These are phyloP conservation scores for Diplodia intermedia DNA, from an alignment of 2,329 filamentous ascomycete genomes.

Conservation along the genomic window DNA sequence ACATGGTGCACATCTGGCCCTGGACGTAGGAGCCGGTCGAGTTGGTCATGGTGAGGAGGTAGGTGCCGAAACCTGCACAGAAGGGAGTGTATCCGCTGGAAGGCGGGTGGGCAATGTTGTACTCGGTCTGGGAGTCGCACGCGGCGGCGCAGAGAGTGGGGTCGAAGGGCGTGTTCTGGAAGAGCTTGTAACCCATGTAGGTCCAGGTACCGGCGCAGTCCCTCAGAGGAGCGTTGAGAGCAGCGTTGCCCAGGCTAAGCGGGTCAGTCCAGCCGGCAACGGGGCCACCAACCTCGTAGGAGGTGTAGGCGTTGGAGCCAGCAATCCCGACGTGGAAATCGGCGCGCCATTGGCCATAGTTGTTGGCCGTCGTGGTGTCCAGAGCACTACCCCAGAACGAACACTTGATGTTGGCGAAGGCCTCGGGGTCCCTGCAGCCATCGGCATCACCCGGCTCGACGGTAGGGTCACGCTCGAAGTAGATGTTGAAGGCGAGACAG, in stretches of 20 bases:
- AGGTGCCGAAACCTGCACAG: conserved; percentile 47
- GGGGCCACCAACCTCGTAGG: background rate
- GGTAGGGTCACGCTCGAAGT: conserved; percentile 36
- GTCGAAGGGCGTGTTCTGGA: conserved; percentile 42
- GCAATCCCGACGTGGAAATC: conserved; percentile 36
- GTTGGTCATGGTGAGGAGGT: conserved; percentile 40
- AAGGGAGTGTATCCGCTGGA: conserved; percentile 2
- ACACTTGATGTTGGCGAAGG: conserved; percentile 34
- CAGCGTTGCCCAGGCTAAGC: conserved; percentile 36
- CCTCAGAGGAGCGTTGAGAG: conserved; percentile 41
- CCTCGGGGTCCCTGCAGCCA: conserved; percentile 35
- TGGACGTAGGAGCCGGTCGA: conserved; percentile 31
- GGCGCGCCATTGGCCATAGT: conserved; percentile 38
- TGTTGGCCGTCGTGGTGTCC: conserved; percentile 36
- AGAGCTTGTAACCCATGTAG: conserved; percentile 40
- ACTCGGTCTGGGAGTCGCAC: conserved; percentile 35
- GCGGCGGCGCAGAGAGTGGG: conserved; percentile 41
- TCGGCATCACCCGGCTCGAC: conserved; percentile 29
- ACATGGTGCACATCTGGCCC: conserved; percentile 38
- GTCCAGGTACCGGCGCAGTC: conserved; percentile 35
- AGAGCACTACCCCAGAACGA: conserved; percentile 42
- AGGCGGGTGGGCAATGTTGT: conserved; percentile 19
- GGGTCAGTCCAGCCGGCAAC: conserved; percentile 30
- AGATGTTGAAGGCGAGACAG: conserved; percentile 38
- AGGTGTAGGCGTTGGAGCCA: conserved; percentile 37